Conservation (phyloP, 768 basidiomycete genomes). For the Lactarius sanguifluus region DNA sequence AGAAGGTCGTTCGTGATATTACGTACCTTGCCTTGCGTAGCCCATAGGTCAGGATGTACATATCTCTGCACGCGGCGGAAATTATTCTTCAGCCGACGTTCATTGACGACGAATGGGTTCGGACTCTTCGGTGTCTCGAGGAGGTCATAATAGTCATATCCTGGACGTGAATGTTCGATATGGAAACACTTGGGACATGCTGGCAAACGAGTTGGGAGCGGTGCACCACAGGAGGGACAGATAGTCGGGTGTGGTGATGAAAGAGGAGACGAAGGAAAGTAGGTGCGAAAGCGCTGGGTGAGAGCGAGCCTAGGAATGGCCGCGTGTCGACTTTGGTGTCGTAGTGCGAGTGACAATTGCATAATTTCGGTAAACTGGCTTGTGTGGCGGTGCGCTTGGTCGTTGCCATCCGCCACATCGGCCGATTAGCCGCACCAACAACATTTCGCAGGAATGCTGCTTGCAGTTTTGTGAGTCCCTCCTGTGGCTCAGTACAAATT, state of each 20-base stretch:
- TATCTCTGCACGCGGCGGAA: slow-evolving; percentile 73
- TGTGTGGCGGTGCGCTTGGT: no score
- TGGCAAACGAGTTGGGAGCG: slow-evolving; percentile 63
- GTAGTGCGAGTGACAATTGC: neutral
- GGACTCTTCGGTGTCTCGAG: slow-evolving; percentile 60
- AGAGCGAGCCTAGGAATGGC: neutral
- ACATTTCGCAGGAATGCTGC: no score
- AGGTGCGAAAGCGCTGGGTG: neutral
- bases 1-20: neutral
- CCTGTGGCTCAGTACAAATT: no score
- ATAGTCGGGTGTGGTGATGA: neutral
- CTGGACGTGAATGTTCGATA: slow-evolving; percentile 40
- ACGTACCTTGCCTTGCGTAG: slow-evolving; percentile 58
- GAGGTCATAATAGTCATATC: slow-evolving; percentile 60
- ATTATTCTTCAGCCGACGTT: slow-evolving; percentile 54
- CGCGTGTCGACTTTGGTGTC: neutral
- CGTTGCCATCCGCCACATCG: no score
- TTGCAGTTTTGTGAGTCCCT: no score
- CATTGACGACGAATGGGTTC: slow-evolving; percentile 73
- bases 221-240: slow-evolving; percentile 65
- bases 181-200: slow-evolving; percentile 74
- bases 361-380: no score
- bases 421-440: no score
- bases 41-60: slow-evolving; percentile 88
- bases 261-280: neutral